Evolutionary conservation across 305 asterid species (phyloP), one percentile per base, ranked within the genome.

Genomic region (Fraxinus platypoda): DNA sequence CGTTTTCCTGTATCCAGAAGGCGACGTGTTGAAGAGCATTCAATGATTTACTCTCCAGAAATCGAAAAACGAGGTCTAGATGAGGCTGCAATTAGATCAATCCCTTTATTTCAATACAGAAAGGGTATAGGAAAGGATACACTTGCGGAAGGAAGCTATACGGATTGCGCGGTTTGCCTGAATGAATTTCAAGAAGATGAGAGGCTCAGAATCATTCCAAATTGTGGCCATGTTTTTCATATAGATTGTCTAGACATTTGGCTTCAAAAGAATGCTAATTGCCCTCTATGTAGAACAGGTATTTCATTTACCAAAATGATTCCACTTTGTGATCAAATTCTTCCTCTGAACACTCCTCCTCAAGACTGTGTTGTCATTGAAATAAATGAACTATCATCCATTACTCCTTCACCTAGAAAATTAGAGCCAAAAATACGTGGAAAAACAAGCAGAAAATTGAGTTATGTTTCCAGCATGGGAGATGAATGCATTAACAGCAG

Each of bases 401-500:
- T 80, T 26, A 85, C 88, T 64, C 89, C 90, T 37, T 82, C 93
- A 3, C 88, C 88, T 3, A 81, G 82, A 41, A 88, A 85, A 70
- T 11, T 64, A 12, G 87, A 75, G 31, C 81, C 71, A 46, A 88
- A 84, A 78, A 26, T 15, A 12, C 31, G 12, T 15, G 38, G 83
- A 66, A 91, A 85, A 35, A 86, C 75, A 71, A 49, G 11, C 80
- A 85, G 86, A 13, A 91, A 81, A 35, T 57, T 88, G 0, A 84
- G 80, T 8, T 85, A 79, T 33, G 77, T 85, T 37, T 80, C 89
- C 0, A 92, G 97, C 57, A 91, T 89, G 94, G 97, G 95, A 33
- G 98, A 94, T 78, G 98, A 94, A 74, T 93, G 94, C 54, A 90
- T 94, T 68, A 92, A 86, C 68, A 90, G 54, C 19, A 86, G 97